Evolutionary conservation across 2,329 filamentous ascomycete species (phyloP).

Genomic region (Xylaria multiplex): DNA sequence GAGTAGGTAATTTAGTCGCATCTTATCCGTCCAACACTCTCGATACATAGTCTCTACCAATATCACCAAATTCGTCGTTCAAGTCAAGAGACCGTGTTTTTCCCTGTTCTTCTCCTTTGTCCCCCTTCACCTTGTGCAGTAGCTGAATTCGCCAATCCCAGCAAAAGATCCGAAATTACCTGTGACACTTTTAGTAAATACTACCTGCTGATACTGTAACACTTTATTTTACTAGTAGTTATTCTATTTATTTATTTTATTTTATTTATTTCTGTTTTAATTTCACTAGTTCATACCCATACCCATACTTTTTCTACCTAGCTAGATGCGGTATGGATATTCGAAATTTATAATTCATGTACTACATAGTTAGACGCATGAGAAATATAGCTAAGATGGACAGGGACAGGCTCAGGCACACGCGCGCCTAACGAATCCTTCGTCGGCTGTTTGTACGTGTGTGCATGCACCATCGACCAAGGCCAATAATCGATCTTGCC

Average conservation of each 20-base stretch:
- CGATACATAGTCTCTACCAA: neutral
- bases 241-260: too few species aligned
- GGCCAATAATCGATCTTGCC: slow-evolving; percentile 20
- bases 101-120: too few species aligned
- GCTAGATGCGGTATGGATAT: slow-evolving; percentile 13
- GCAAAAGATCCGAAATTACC: slow-evolving; percentile 11
- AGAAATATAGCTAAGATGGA: slow-evolving; percentile 19
- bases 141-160: neutral
- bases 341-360: neutral
- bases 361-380: neutral
- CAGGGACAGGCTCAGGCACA: slow-evolving; percentile 10
- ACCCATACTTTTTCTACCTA: slow-evolving; percentile 15
- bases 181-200: slow-evolving; percentile 16
- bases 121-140: too few species aligned
- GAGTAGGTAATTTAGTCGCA: neutral
- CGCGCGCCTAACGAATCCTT: slow-evolving; percentile 30
- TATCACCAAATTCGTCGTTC: neutral
- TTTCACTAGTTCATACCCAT: too few species aligned
- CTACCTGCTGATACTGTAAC: slow-evolving; percentile 7
- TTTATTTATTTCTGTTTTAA: too few species aligned
- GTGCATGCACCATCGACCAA: slow-evolving; percentile 12
- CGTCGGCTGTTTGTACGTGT: slow-evolving; percentile 14
- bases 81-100: neutral
- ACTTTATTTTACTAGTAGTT: neutral
- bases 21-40: too few species aligned